Conservation (phyloP, 2,329 filamentous ascomycete genomes). For the Colletotrichum destructivum region DNA sequence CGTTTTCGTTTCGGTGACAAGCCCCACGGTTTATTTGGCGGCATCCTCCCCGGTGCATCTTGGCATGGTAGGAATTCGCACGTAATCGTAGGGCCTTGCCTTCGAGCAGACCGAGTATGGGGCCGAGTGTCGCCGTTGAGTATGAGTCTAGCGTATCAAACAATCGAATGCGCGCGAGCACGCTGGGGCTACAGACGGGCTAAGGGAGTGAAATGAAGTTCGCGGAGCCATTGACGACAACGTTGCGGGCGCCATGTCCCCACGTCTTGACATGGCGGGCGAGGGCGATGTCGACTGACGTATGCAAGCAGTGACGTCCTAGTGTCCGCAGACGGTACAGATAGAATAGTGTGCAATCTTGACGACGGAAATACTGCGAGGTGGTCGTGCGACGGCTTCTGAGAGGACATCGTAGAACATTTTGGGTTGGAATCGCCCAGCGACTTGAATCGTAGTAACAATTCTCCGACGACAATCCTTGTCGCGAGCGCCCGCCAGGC, state of each 20-base stretch:
- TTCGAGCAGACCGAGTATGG: neutral
- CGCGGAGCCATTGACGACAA: neutral
- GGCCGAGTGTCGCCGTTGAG: conserved; percentile 6
- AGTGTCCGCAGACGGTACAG: neutral
- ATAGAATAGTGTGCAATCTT: neutral
- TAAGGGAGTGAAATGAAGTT: conserved; percentile 9
- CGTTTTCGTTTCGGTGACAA: conserved; percentile 1
- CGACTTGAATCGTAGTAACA: conserved; percentile 32
- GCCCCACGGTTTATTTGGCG: conserved; percentile 9
- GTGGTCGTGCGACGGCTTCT: neutral
- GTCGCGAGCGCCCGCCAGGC: conserved; percentile 29
- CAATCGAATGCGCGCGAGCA: neutral
- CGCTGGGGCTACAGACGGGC: conserved; percentile 8
- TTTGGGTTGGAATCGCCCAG: conserved; percentile 17
- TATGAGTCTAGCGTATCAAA: neutral
- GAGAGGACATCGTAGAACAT: too few relatives aligned
- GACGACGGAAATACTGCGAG: neutral
- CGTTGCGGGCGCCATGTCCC: conserved; percentile 14
- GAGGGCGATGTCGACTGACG: neutral
- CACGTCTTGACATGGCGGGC: neutral
- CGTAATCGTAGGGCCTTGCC: neutral
- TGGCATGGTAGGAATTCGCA: conserved; percentile 8
- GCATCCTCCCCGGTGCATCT: conserved; percentile 7
- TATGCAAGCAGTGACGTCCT: conserved; percentile 5
- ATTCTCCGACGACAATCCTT: conserved; percentile 37